phyloP scores from a whole-genome alignment of 495 filamentous ascomycete genomes.

The Penicillium coprophilum region DNA sequence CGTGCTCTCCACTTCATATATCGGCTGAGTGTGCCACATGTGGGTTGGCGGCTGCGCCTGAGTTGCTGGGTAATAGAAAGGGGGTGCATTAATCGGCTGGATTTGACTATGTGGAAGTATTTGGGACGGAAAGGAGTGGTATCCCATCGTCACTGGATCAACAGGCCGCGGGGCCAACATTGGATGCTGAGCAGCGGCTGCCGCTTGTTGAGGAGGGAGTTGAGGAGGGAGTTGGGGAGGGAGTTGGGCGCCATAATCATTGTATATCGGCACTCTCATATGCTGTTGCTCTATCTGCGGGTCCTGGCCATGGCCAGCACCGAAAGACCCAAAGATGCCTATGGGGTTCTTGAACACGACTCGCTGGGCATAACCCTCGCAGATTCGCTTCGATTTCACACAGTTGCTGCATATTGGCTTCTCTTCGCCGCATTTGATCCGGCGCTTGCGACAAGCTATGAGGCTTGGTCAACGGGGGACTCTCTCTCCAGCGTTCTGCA shows the following conservation, averaged over 20 bases:
- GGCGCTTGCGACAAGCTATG: constrained; percentile 84
- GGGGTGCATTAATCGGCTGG: constrained; percentile 7
- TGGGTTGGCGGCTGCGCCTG: constrained; percentile 10
- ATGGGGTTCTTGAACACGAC: constrained; percentile 91
- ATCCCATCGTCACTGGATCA: constrained; percentile 15
- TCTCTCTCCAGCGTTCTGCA: not conserved
- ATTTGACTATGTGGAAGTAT: not conserved
- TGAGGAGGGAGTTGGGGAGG: constrained; percentile 26
- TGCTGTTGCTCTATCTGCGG: constrained; percentile 24
- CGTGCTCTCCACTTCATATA: not conserved
- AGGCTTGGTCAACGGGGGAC: constrained; percentile 15
- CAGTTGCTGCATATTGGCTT: constrained; percentile 90
- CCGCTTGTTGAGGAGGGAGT: constrained; percentile 28
- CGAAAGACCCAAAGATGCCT: constrained; percentile 52
- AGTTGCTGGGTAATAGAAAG: constrained; percentile 25
- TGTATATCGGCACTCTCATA: constrained; percentile 21
- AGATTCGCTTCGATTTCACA: constrained; percentile 88
- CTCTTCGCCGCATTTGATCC: constrained; percentile 97
- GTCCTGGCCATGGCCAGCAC: constrained; percentile 24
- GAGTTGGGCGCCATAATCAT: constrained; percentile 21
- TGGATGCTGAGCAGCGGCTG: constrained; percentile 35
- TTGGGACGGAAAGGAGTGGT: constrained; percentile 12
- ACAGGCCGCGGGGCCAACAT: constrained; percentile 38
- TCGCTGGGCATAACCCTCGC: constrained; percentile 92
- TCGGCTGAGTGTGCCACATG: constrained; percentile 12